Evolutionary conservation across 768 basidiomycete genomes (phyloP), one percentile per base, ranked within the genome.

Genomic region (Sporobolomyces pararoseus): DNA sequence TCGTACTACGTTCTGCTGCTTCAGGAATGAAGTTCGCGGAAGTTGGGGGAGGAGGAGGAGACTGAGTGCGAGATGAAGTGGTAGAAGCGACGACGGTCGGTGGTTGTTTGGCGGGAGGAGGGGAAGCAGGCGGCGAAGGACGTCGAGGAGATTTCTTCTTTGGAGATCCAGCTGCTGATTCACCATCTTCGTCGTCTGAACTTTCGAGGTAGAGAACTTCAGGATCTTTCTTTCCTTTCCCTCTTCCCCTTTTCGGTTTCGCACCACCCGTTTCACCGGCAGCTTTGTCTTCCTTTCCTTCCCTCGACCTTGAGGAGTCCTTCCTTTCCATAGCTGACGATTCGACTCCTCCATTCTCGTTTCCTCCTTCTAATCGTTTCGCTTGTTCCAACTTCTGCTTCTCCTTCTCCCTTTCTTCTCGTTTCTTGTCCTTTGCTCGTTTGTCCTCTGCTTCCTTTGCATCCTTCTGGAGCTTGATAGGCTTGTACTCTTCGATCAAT

Each of bases 401-500:
- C 58, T 29, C 58, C n/a, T 23, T 3, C 3, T 57, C 55, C 37
- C 55, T 37, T 57, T 63, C 61, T 39, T 32, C 31, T 53, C 47
- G 46, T 35, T 50, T 49, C 55, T 51, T 50, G n/a, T 49, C 32
- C 54, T 23, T 50, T 35, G 7, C 21, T 19, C 31, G 16, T 27
- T 25, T 19, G 47, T 55, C 44, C 37, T 63, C 51, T 19, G 34
- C 53, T 19, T 69, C 63, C 50, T 60, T 57, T 17, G 10, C 32
- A 39, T 61, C 31, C 59, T 37, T 50, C 55, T 46, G 46, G 0
- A 17, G 47, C 27, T 31, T 25, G 34, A 52, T 34, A 47, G 50
- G 55, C 29, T 39, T 16, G 50, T 42, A 70, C n/a, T 12, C 37
- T 25, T 71, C 29, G 21, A 53, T 54, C 23, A 71, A 50, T 2